A percentile compares a stretch with the other conserved stretches of the same genome.
Conservation (phyloP, 495 filamentous ascomycete genomes). For the Poronia punctata region DNA sequence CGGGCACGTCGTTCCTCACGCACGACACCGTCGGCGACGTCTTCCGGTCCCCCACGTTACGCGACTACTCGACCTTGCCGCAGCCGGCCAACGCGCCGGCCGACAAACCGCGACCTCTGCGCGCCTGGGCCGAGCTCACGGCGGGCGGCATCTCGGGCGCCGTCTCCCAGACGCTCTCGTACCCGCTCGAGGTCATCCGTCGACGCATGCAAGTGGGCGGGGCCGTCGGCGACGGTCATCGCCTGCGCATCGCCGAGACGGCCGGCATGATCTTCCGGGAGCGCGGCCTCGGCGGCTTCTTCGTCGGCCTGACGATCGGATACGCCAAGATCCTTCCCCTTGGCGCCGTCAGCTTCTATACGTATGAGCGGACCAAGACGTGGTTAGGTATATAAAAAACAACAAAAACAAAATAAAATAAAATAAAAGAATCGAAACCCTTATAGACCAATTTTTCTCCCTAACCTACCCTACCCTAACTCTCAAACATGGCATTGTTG, state of each 20-base stretch:
- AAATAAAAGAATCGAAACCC: too few relatives aligned
- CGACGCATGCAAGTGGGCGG: conserved; percentile 94
- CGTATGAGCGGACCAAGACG: conserved; percentile 76
- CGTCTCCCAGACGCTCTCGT: conserved; percentile 83
- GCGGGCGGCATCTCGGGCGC: conserved; percentile 81
- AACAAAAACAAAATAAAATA: too few relatives aligned
- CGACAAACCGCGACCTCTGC: conserved; percentile 58
- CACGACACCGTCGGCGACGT: conserved; percentile 83
- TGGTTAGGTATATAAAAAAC: conserved; percentile 61
- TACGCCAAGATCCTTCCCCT: conserved; percentile 93
- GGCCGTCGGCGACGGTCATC: conserved; percentile 80
- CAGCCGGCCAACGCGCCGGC: conserved; percentile 35
- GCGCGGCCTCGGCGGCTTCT: conserved; percentile 76
- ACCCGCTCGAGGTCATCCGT: conserved; percentile 87
- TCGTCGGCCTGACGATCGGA: conserved; percentile 86
- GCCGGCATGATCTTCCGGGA: conserved; percentile 64
- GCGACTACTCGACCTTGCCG: conserved; percentile 58
- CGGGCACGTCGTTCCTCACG: conserved; percentile 93
- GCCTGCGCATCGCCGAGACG: conserved; percentile 73
- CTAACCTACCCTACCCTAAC: too few relatives aligned
- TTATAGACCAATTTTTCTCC: too few relatives aligned
- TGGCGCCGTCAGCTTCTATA: conserved; percentile 68
- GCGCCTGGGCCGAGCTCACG: conserved; percentile 73
- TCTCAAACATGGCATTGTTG: conserved; percentile 13
- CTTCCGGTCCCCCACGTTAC: conserved; percentile 58